Percentiles rank a stretch among this genome's conserved stretches.
Evolutionary conservation across 2,329 filamentous ascomycete species (phyloP).

Genomic region (Mycosphaerella arachidis): DNA sequence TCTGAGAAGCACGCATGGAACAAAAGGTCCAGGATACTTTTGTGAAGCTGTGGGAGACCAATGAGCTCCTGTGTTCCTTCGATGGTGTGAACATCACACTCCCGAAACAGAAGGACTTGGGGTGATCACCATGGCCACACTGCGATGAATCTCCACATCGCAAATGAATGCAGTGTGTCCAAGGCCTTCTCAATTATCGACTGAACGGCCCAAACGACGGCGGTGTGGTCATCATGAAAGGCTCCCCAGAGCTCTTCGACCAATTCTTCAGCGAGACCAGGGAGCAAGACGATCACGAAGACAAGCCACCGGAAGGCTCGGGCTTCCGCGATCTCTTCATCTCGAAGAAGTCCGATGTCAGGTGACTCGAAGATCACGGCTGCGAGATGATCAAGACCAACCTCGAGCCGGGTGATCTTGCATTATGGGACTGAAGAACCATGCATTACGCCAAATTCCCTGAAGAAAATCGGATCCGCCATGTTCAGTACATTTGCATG

Average conservation of each 20-base stretch:
- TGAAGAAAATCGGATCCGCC: slow-evolving; percentile 27
- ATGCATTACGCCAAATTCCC: slow-evolving; percentile 42
- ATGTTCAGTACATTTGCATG: slow-evolving; percentile 33
- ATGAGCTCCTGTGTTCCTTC: slow-evolving; percentile 31
- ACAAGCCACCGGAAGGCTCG: slow-evolving; percentile 31
- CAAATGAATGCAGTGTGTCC: slow-evolving; percentile 41
- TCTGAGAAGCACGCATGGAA: slow-evolving; percentile 43
- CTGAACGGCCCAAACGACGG: slow-evolving; percentile 46
- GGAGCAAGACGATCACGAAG: slow-evolving; percentile 27
- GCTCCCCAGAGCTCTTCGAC: slow-evolving; percentile 40
- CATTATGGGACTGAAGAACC: slow-evolving; percentile 34
- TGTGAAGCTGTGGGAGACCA: slow-evolving; percentile 39
- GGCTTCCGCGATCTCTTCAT: slow-evolving; percentile 40
- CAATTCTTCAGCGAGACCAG: slow-evolving; percentile 42
- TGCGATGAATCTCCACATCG: slow-evolving; percentile 41
- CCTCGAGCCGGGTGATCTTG: slow-evolving; percentile 22
- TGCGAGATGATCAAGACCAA: slow-evolving; percentile 20
- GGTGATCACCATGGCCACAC: slow-evolving; percentile 44
- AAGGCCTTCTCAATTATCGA: slow-evolving; percentile 44
- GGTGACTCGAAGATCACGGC: slow-evolving; percentile 23
- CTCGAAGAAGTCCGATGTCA: slow-evolving; percentile 37
- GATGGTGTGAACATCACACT: slow-evolving; percentile 41
- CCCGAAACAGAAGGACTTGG: slow-evolving; percentile 39
- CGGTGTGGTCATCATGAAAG: slow-evolving; percentile 42
- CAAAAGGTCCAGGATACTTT: slow-evolving; percentile 41